phyloP scores from a whole-genome alignment of 139 green algal species.

The Dunaliella sp. region DNA sequence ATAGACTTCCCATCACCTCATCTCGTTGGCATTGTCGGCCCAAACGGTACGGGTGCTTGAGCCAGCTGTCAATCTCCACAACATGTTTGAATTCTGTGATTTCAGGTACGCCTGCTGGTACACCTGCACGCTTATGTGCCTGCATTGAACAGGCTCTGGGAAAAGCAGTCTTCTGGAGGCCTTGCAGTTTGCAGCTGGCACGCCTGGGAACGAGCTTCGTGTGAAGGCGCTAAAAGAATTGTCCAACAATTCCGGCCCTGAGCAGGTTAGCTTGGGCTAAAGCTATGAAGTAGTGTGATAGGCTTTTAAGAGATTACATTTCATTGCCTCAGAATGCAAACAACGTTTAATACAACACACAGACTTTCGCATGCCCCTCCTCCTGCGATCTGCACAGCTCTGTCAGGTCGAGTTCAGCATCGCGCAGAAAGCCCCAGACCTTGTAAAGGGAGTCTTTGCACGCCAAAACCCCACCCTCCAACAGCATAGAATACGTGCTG shows the following conservation, averaged over 20 bases:
- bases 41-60: no score
- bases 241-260: background rate
- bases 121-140: no score
- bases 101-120: no score
- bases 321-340: no score
- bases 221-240: constrained; percentile 22
- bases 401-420: constrained; percentile 36
- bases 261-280: constrained; percentile 7
- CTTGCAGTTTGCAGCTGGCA: constrained; percentile 37
- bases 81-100: background rate
- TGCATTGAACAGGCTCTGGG: constrained; percentile 21
- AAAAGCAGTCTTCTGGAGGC: constrained; percentile 59
- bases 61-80: no score
- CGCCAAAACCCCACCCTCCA: no score
- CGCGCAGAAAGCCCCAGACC: no score
- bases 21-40: constrained; percentile 30
- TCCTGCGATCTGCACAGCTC: constrained; percentile 27
- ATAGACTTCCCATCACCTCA: background rate
- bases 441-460: no score
- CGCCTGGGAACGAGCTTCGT: constrained; percentile 2
- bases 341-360: no score
- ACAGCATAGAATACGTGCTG: constrained; percentile 32
- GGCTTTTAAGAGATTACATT: no score
- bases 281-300: no score
- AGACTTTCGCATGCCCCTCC: no score